Evolutionary conservation across 164 flowering plant species (phyloP).

Genomic region (Stephania japonica): DNA sequence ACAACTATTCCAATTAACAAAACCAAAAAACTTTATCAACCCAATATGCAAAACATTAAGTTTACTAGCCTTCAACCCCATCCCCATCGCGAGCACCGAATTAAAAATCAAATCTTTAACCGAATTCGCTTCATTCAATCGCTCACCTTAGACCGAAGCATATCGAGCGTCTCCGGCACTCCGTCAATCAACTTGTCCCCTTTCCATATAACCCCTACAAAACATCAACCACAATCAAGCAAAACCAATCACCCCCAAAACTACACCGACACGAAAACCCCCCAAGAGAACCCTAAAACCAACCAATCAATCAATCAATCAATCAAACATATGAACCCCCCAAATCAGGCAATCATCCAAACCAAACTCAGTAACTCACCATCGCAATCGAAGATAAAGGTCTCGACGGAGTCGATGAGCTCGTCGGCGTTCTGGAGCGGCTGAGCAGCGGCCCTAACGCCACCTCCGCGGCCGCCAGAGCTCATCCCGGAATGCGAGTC

Average conservation of each 20-base stretch:
- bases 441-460: slow-evolving; percentile 49
- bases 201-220: slow-evolving; percentile 96
- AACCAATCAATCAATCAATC: background rate
- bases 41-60: background rate
- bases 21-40: background rate
- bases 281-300: background rate
- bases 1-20: background rate
- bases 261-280: background rate
- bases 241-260: background rate
- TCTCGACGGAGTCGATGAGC: slow-evolving; percentile 90
- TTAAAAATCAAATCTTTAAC: background rate
- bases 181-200: slow-evolving; percentile 92
- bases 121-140: background rate
- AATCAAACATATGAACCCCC: background rate
- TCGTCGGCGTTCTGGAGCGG: slow-evolving; percentile 71
- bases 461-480: slow-evolving; percentile 8
- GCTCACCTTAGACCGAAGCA: slow-evolving; percentile 85
- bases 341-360: background rate
- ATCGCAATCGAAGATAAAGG: slow-evolving; percentile 97
- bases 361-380: slow-evolving; percentile 30
- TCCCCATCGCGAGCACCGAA: background rate
- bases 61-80: background rate
- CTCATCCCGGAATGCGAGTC: background rate
- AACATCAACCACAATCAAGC: background rate
- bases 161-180: slow-evolving; percentile 87